These are phyloP conservation scores for Phalaenopsis equestris DNA, from an alignment of 106 monocot genomes.

Conservation along the genomic window DNA sequence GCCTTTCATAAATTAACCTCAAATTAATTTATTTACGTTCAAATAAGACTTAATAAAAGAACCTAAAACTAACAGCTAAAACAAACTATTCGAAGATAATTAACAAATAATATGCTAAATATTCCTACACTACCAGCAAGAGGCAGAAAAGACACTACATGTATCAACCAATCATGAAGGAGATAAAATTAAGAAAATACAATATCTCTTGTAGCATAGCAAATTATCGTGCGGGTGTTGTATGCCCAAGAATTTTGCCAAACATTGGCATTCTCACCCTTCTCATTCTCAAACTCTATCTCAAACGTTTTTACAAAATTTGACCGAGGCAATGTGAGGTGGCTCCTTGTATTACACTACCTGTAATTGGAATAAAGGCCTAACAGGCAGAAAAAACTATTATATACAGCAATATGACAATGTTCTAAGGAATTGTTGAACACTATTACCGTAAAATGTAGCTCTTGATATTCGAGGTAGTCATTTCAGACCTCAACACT, in stretches of 20 bases:
- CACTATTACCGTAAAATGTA: neutral
- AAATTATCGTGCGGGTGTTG: conserved; percentile 78
- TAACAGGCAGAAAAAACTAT: conserved; percentile 7
- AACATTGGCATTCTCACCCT: conserved; percentile 75
- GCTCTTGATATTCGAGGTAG: neutral
- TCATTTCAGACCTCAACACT: conserved; percentile 73
- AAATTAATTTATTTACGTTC: too few species aligned
- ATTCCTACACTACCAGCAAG: neutral
- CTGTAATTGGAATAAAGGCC: conserved; percentile 91
- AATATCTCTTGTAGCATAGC: neutral
- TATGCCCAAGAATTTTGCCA: conserved; percentile 99
- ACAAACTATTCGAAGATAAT: too few species aligned
- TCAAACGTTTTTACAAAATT: conserved; percentile 99
- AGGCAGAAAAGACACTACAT: neutral
- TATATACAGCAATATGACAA: neutral
- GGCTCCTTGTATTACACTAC: conserved; percentile 95
- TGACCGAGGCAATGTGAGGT: conserved; percentile 99
- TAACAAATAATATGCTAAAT: neutral
- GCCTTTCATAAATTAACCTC: too few species aligned
- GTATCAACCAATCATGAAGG: neutral
- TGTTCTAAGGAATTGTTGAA: neutral
- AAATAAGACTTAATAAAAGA: too few species aligned
- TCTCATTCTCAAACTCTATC: conserved; percentile 92
- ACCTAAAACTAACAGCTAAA: too few species aligned
- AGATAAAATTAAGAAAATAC: neutral